Percentiles rank a stretch among this genome's conserved stretches.
Conservation (phyloP, 305 asterid species). For the Fraxinus floribunda region DNA sequence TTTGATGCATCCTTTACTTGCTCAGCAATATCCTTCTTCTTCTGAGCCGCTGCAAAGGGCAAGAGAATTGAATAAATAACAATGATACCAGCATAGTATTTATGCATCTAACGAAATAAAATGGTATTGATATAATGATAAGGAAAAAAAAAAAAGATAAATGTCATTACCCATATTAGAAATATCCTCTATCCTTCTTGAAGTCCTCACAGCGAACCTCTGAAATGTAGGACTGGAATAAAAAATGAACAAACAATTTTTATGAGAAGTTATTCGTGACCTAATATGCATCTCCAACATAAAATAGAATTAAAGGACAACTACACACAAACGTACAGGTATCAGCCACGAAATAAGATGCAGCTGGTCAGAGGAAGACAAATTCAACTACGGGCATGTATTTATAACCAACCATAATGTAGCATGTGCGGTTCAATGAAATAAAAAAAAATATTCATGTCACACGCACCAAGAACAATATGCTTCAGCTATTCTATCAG, state of each 20-base stretch:
- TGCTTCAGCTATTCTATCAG: background rate
- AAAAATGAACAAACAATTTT: background rate
- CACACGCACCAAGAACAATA: background rate
- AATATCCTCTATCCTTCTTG: slow-evolving; percentile 31
- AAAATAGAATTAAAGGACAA: background rate
- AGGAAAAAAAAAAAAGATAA: too few relatives aligned
- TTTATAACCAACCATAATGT: background rate
- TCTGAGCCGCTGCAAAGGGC: slow-evolving; percentile 33
- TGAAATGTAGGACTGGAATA: slow-evolving; percentile 33
- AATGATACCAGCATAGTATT: background rate
- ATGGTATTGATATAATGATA: background rate
- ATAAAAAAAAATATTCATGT: background rate
- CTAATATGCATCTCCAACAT: background rate
- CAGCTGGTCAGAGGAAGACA: background rate
- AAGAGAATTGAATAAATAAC: background rate
- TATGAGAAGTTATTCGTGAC: background rate
- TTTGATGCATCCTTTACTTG: slow-evolving; percentile 31
- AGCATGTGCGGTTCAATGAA: background rate
- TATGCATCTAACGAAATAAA: background rate
- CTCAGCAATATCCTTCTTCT: slow-evolving; percentile 35
- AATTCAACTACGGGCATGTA: background rate
- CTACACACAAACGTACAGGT: background rate
- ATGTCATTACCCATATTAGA: slow-evolving; percentile 29
- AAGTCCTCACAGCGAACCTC: slow-evolving; percentile 45
- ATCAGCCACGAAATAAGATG: background rate